These are phyloP conservation scores for Myrica gale DNA, from an alignment of 306 rosid species.

Conservation along the genomic window DNA sequence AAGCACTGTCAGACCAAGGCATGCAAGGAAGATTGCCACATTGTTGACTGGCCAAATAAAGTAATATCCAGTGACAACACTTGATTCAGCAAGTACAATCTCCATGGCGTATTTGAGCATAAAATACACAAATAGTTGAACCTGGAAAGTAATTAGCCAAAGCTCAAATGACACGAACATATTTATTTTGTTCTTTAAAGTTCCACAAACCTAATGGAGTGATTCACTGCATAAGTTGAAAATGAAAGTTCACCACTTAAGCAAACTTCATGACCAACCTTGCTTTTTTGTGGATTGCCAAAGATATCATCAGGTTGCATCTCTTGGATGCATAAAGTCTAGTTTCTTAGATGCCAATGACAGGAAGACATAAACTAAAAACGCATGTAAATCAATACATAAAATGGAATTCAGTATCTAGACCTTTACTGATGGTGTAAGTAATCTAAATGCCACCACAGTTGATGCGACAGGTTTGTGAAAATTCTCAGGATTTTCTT, in stretches of 20 bases:
- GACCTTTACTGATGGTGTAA: conserved; percentile 85
- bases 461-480: conserved; percentile 69
- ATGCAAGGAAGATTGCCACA: conserved; percentile 89
- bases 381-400: neutral
- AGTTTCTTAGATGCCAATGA: neutral
- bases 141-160: conserved; percentile 50
- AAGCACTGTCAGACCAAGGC: conserved; percentile 93
- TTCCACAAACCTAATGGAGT: no score
- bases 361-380: neutral
- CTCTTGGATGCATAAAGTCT: neutral
- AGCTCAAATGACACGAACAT: no score
- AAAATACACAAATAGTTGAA: conserved; percentile 91
- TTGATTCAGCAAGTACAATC: conserved; percentile 87
- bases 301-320: neutral
- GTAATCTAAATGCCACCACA: conserved; percentile 65
- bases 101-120: conserved; percentile 99
- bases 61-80: conserved; percentile 89
- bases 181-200: no score
- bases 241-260: no score
- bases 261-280: no score
- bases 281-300: no score
- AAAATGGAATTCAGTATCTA: conserved; percentile 6
- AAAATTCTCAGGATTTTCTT: conserved; percentile 38
- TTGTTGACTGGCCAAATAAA: conserved; percentile 81
- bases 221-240: no score